Base-by-base conservation (phyloP, 2,329 filamentous ascomycete species). In the Tricladium varicosporioides region DNA sequence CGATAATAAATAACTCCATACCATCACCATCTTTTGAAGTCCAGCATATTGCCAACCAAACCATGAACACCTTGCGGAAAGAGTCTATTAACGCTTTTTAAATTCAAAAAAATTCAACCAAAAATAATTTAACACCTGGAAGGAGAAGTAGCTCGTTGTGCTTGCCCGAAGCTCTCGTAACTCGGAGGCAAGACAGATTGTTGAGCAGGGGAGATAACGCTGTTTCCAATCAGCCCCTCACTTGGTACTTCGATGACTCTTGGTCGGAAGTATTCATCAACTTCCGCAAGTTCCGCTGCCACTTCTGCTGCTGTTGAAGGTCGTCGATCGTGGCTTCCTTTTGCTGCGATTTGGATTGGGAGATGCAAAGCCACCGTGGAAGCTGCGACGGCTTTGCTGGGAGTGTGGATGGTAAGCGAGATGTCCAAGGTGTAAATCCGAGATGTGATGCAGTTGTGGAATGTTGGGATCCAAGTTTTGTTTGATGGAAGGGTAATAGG, bases 361-460 rank as follows among this genome's bases (percentile, higher is more conserved):
- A 71, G 53, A 36, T 60, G 64, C 15, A 70, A 53, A 9, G 56
- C 32, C 9, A 67, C 49, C 7, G 76, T 67, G 32, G 73, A 65
- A 63, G 54, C 70, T 71, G 52, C 74, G 70, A 70, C 59, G 5
- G 65, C 68, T 48, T 76, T 70, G 16, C 75, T 75, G 0, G 79
- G 76, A 0, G 78, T 77, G 63, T 81, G 78, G 50, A 82, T 77
- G 2, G 79, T 77, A 18, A 90, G 71, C 13, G 76, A 74, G 56
- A 90, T 71, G 53, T 84, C 80, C 13, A 91, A 77, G 3, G 75
- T 71, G 69, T 91, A 90, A 15, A 78, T 73, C 52, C 87, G 78
- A n/a, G 82, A 84, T 46, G 84, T 74, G 53, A 89, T 78, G 69
- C 87, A 91, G 42, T 81, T 79, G 73, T 89, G 84, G 73, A 90